Base-by-base conservation (phyloP, 1,284 basidiomycete species). In the Xerocomus nothofagi region DNA sequence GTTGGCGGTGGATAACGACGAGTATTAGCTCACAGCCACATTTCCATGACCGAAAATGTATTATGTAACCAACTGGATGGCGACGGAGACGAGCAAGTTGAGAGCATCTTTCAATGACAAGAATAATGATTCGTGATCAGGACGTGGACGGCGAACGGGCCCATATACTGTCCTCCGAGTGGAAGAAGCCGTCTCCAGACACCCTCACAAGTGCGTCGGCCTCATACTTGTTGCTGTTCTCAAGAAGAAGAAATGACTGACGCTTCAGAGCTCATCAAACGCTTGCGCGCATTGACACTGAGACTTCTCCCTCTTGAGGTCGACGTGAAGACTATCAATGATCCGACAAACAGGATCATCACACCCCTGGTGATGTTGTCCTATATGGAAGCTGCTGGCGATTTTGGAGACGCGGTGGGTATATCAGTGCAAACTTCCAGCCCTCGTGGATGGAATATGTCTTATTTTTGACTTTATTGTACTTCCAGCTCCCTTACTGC, bases 231-330 rank as follows among this genome's bases (percentile, higher is more conserved):
- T 3, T 17, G 3, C 5, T 12, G 30, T 17, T n/a, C 4, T 33
- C 0, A 27, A 18, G 17, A 43, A 23, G 17, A 15, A 10, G 18
- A 29, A 15, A 11, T 21, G 31, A 41, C 54, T 12, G 14, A 7
- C 29, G 12, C 57, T 18, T 42, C 59, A 91, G 88, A 87, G 59
- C 79, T 98, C 39, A 80, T 95, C 33, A 86, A 80, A 57, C 84
- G 93, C 33, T 73, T 96, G 43, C 80, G 90, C 39, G 83, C 88
- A 1, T 73, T 98, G 57, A 88, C 88, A 0, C 71, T 88, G 49
- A 79, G 76, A 45, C 76, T 98, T 6, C 75, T 98, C 1, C 94
- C 94, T 4, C 78, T 93, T 17, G 84, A 96, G 69, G 88, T 92
- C 10, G 77, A 85, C 24, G 70, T 75, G 4, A 73, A 75, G 30